Evolutionary conservation across 441 rosid species (phyloP).

Genomic region (Jatropha podagrica): DNA sequence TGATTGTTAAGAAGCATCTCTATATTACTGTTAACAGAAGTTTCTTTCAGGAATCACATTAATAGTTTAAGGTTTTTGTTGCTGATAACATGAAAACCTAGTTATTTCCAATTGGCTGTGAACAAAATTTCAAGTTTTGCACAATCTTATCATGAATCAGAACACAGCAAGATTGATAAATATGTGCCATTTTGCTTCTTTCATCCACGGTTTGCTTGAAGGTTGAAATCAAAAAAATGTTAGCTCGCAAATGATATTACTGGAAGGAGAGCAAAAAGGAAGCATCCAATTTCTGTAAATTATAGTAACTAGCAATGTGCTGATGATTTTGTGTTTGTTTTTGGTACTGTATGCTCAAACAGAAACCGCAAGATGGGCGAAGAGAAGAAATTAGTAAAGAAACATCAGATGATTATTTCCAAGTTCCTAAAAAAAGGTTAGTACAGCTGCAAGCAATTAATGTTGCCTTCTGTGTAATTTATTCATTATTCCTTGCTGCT

Average conservation of each 20-base stretch:
- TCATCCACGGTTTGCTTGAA: too few species aligned
- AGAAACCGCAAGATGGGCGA: conserved; percentile 22
- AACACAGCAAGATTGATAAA: not conserved
- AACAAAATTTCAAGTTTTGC: not conserved
- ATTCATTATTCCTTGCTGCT: not conserved
- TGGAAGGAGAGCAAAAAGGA: not conserved
- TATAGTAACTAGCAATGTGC: not conserved
- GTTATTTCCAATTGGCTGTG: too few species aligned
- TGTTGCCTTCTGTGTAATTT: not conserved
- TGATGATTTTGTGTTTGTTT: conserved; percentile 11
- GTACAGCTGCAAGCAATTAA: conserved; percentile 11
- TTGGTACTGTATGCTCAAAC: conserved; percentile 29
- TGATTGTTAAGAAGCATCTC: not conserved
- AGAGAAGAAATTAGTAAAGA: conserved; percentile 28
- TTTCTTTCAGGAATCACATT: not conserved
- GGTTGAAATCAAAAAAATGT: too few species aligned
- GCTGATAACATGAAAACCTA: not conserved
- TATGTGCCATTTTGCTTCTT: not conserved
- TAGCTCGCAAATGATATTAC: not conserved
- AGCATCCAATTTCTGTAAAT: not conserved
- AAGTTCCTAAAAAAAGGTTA: conserved; percentile 48
- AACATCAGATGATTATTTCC: conserved; percentile 26
- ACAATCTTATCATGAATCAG: not conserved
- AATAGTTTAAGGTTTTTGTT: not conserved
- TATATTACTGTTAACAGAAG: not conserved